A percentile compares a stretch with the other conserved stretches of the same genome.
These are phyloP conservation scores for Casuarina equisetifolia DNA, from an alignment of 306 rosid genomes.

Conservation along the genomic window DNA sequence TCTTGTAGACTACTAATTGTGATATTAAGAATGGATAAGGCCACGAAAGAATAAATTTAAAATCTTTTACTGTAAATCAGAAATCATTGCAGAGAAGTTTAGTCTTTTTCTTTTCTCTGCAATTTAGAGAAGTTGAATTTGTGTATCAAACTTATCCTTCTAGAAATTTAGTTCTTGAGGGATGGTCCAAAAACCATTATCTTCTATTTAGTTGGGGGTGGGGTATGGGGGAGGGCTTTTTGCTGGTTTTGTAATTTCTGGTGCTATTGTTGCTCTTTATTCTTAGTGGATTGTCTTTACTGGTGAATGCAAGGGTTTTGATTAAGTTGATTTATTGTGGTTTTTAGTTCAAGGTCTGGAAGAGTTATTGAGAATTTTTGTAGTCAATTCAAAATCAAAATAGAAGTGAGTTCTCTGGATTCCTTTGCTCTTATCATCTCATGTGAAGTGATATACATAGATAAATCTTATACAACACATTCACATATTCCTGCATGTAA, in stretches of 20 bases:
- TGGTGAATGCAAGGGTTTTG: slow-evolving; percentile 8
- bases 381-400: slow-evolving; percentile 62
- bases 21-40: too few relatives aligned
- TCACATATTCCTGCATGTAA: neutral
- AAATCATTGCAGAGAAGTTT: too few relatives aligned
- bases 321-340: slow-evolving; percentile 13
- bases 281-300: neutral
- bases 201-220: too few relatives aligned
- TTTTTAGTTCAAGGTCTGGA: slow-evolving; percentile 73
- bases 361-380: slow-evolving; percentile 67
- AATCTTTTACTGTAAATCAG: too few relatives aligned
- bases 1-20: too few relatives aligned
- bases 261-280: slow-evolving; percentile 18
- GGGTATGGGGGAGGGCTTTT: neutral
- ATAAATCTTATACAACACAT: neutral
- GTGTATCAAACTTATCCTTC: too few relatives aligned
- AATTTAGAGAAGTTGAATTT: too few relatives aligned
- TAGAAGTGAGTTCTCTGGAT: slow-evolving; percentile 56
- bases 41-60: too few relatives aligned
- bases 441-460: neutral
- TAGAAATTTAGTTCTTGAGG: too few relatives aligned
- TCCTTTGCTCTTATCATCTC: neutral
- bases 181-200: too few relatives aligned
- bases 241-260: slow-evolving; percentile 2
- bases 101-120: too few relatives aligned